These are phyloP conservation scores for Shiraia bambusicola DNA, from an alignment of 2,329 filamentous ascomycete species.

Conservation along the genomic window DNA sequence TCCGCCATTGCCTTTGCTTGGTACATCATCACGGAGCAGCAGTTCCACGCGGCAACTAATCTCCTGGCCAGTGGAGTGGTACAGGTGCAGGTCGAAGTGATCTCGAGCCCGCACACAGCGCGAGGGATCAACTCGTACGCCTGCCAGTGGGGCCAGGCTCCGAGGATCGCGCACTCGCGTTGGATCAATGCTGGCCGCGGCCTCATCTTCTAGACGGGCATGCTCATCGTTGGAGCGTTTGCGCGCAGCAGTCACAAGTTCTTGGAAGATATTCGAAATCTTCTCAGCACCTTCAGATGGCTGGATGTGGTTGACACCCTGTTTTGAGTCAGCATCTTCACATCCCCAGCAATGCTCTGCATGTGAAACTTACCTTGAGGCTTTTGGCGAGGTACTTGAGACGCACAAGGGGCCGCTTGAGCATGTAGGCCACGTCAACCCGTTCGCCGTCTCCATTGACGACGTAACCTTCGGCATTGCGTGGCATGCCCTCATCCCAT, in stretches of 20 bases:
- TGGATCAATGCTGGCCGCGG: slow-evolving; percentile 79
- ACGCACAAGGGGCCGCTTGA: slow-evolving; percentile 85
- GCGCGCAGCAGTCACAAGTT: slow-evolving; percentile 73
- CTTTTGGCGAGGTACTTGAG: slow-evolving; percentile 86
- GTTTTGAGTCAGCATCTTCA: slow-evolving; percentile 32
- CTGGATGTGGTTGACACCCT: slow-evolving; percentile 60
- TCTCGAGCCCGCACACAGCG: slow-evolving; percentile 88
- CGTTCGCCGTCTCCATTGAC: slow-evolving; percentile 77
- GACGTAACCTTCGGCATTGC: slow-evolving; percentile 62
- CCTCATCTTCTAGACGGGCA: slow-evolving; percentile 78
- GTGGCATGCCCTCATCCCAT: slow-evolving; percentile 57
- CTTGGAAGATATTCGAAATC: slow-evolving; percentile 65
- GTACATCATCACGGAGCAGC: slow-evolving; percentile 76
- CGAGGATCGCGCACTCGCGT: slow-evolving; percentile 76
- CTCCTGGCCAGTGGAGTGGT: slow-evolving; percentile 86
- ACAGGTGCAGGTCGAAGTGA: slow-evolving; percentile 79
- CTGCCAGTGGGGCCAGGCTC: slow-evolving; percentile 70
- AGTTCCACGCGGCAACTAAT: slow-evolving; percentile 88
- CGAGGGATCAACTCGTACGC: slow-evolving; percentile 70
- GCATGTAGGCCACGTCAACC: slow-evolving; percentile 88
- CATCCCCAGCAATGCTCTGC: not conserved
- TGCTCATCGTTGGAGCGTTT: slow-evolving; percentile 72
- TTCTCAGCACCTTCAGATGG: slow-evolving; percentile 60
- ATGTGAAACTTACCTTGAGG: slow-evolving; percentile 60
- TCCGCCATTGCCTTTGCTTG: slow-evolving; percentile 66